Evolutionary conservation across 2,329 filamentous ascomycete species (phyloP).

Genomic region (Neopestalotiopsis sp.): DNA sequence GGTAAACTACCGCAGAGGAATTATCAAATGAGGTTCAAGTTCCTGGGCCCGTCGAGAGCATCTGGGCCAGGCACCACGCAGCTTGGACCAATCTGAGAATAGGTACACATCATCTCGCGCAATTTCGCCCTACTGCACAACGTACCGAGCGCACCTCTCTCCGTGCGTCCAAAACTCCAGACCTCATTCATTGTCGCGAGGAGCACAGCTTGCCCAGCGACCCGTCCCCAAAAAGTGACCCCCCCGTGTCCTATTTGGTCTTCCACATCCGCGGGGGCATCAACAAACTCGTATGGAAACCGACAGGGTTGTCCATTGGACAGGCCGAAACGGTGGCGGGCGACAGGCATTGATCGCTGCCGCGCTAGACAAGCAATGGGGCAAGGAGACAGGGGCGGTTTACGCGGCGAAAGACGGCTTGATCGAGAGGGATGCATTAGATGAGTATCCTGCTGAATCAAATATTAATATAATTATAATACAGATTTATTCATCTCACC

Average conservation of each 20-base stretch:
- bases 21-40: neutral
- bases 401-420: constrained; percentile 16
- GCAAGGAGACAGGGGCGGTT: constrained; percentile 13
- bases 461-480: constrained; percentile 9
- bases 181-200: neutral
- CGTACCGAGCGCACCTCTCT: neutral
- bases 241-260: constrained; percentile 11
- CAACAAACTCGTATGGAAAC: constrained; percentile 17
- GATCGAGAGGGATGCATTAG: constrained; percentile 12
- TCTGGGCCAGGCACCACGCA: neutral
- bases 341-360: constrained; percentile 20
- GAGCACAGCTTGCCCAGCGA: neutral
- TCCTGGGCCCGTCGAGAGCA: neutral
- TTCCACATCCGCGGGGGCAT: constrained; percentile 9
- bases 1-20: neutral
- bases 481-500: constrained; percentile 6
- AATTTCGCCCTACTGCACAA: neutral
- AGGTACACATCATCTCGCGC: neutral
- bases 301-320: constrained; percentile 11
- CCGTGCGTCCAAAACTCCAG: neutral
- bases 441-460: constrained; percentile 1
- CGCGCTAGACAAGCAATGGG: constrained; percentile 20
- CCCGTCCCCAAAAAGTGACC: neutral
- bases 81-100: neutral
- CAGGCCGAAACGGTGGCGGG: constrained; percentile 11